Conservation (phyloP, 2,329 filamentous ascomycete species). For the Emmonsiellopsis sp. region DNA sequence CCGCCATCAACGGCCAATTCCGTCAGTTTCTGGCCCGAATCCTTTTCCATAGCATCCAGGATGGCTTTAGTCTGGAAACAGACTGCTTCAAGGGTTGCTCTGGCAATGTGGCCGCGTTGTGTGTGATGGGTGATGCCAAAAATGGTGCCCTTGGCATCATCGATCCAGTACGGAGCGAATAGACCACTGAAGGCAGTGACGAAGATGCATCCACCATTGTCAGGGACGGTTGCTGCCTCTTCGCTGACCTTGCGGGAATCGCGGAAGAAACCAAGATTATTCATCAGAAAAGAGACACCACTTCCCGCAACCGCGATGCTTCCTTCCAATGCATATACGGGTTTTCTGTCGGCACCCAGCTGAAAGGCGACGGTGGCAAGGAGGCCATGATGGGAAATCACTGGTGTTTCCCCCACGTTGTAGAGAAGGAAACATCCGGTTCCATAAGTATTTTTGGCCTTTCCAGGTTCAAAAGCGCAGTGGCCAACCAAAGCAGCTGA, state of each 20-base stretch:
- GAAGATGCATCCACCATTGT: constrained; percentile 77
- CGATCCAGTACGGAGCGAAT: constrained; percentile 91
- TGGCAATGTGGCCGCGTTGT: constrained; percentile 73
- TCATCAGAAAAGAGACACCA: constrained; percentile 66
- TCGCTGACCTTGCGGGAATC: constrained; percentile 56
- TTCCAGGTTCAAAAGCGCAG: constrained; percentile 70
- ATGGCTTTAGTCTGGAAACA: constrained; percentile 92
- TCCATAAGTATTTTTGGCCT: constrained; percentile 85
- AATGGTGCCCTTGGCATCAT: constrained; percentile 80
- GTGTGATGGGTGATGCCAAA: constrained; percentile 79
- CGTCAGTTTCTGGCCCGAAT: constrained; percentile 66
- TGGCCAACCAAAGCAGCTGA: constrained; percentile 80
- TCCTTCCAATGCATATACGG: constrained; percentile 73
- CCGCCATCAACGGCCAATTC: constrained; percentile 79
- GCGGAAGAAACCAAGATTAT: constrained; percentile 55
- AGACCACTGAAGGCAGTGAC: constrained; percentile 87
- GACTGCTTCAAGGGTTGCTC: constrained; percentile 81
- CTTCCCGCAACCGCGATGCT: constrained; percentile 76
- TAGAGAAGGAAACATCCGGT: constrained; percentile 86
- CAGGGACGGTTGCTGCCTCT: constrained; percentile 54
- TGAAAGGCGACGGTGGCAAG: constrained; percentile 83
- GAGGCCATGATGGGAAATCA: constrained; percentile 74
- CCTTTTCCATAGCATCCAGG: constrained; percentile 81
- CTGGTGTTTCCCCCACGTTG: constrained; percentile 76
- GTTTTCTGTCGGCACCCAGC: constrained; percentile 59